Base-by-base conservation (phyloP, 1,284 basidiomycete genomes). In the Leucoagaricus sp. region DNA sequence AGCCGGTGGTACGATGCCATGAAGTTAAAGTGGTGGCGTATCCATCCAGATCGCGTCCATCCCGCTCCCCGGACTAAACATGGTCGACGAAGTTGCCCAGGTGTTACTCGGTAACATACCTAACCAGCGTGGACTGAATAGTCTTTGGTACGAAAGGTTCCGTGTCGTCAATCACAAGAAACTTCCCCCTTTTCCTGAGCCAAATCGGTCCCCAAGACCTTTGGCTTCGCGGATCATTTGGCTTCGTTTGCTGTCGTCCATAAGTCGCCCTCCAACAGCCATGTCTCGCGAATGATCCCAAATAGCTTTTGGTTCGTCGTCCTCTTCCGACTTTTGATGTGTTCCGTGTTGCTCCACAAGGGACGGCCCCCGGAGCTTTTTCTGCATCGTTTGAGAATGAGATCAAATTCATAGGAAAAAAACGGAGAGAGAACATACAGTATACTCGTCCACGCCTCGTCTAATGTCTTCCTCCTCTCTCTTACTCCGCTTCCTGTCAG, bases 231-330 rank as follows among this genome's bases (percentile, higher is more conserved):
- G 80, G 63, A 97, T 81, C 71, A 93, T 80, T 65, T 86, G 86
- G 53, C 81, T 77, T 55, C 94, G 80, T 67, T 91, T 86, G 56
- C 79, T 81, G 61, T 95, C 93, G 64, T 91, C 91, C 87, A 97
- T 87, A 36, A 96, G 74, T 50, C 91, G 75, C 4, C 94, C 94
- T 4, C 86, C 86, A 12, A 95, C 67, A 3, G 82, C 83, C 93
- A 97, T 95, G 72, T 95, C 93, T 21, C 92, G 78, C 38, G 84
- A 77, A 64, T 91, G 91, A 64, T 97, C 94, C 94, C 94, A 97
- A 41, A 96, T 91, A 0, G 67, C 87, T 33, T 57, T 57, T 0
- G 81, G 73, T 29, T 79, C 81, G 29, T 86, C 81, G 29, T 86
- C 83, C 12, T 84, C 71, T 10, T 76, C 74, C 38, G 69, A 64